Conservation (phyloP, 1,284 basidiomycete species). For the Abortiporus biennis region DNA sequence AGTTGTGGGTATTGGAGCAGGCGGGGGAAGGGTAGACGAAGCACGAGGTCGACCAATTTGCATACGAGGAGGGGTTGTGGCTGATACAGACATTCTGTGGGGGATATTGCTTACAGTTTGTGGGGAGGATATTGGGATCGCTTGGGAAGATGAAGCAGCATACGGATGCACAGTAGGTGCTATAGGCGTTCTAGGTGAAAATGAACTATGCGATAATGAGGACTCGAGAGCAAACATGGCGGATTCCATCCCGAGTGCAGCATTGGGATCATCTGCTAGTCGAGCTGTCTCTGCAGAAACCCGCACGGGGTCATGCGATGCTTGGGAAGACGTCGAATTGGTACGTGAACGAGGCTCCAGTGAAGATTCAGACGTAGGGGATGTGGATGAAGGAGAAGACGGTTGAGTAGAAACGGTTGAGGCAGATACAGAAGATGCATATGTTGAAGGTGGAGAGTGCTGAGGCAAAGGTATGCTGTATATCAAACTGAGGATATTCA, state of each 20-base stretch:
- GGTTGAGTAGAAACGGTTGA: slow-evolving; percentile 48
- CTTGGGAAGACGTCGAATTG: slow-evolving; percentile 21
- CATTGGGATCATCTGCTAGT: slow-evolving; percentile 28
- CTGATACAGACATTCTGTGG: slow-evolving; percentile 13
- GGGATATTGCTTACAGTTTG: slow-evolving; percentile 4
- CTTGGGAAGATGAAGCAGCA: slow-evolving; percentile 16
- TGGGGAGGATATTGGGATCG: slow-evolving; percentile 13
- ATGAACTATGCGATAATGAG: slow-evolving; percentile 4
- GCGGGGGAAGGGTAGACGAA: slow-evolving; percentile 56
- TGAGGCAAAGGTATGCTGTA: slow-evolving; percentile 75
- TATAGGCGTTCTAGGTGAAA: slow-evolving; percentile 14
- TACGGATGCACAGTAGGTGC: slow-evolving; percentile 23
- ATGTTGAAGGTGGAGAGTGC: slow-evolving; percentile 51
- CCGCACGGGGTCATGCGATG: slow-evolving; percentile 29
- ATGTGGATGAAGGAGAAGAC: slow-evolving; percentile 44
- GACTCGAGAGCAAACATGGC: slow-evolving; percentile 40
- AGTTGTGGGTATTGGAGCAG: slow-evolving; percentile 55
- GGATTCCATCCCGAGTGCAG: slow-evolving; percentile 39
- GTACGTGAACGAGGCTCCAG: slow-evolving; percentile 32
- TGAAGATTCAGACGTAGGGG: slow-evolving; percentile 47
- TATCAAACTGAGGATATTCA: slow-evolving; percentile 82
- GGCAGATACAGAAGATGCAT: slow-evolving; percentile 36
- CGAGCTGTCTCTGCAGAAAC: slow-evolving; percentile 24
- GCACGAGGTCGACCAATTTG: slow-evolving; percentile 39
- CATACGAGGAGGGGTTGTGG: slow-evolving; percentile 20